Evolutionary conservation across 768 basidiomycete species (phyloP), one percentile per base, ranked within the genome.

Genomic region (Dioszegia crocea): DNA sequence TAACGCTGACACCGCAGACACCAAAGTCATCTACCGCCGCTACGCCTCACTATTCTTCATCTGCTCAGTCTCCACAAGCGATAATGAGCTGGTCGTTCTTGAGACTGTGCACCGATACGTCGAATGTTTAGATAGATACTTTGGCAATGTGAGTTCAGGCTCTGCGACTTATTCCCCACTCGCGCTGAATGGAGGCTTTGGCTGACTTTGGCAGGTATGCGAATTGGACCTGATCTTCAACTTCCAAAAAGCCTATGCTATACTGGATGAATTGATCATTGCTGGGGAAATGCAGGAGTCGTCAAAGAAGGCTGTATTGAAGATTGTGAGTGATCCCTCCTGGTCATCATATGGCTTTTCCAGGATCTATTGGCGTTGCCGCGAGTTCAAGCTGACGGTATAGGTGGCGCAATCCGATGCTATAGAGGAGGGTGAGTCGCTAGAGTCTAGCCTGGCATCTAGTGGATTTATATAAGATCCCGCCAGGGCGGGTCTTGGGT

Each of bases 161-260:
- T 40, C n/a, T 11, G 19, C 38, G 29, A n/a, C 33, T 21, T 39
- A 11, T 12, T 9, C 36, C 39, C 26, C 14, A 43, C 14, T 19
- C 40, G 8, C 40, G 14, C n/a, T 43, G 40, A 16, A 43, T 8
- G 8, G 10, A 11, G 26, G 49, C 36, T 2, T 36, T 26, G 27
- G 41, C 62, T 65, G 30, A 39, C 59, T 4, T 27, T 23, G 16
- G 29, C 58, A 78, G 77, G 79, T 80, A 4, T 82, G 80, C 79
- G 94, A 98, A 76, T 80, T 97, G 57, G 94, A 97, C 77, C 80
- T 98, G 53, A 94, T 97, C 66, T 98, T 96, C 83, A 96, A 96
- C 80, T 97, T 97, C 75, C 89, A 97, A 74, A 89, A 91, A 76
- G 94, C 93, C 1, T 96, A 91, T 74, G 85, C 89, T 3, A 82